Evolutionary conservation across 305 asterid species (phyloP).

Genomic region (Fraxinus xanthoxyloides): DNA sequence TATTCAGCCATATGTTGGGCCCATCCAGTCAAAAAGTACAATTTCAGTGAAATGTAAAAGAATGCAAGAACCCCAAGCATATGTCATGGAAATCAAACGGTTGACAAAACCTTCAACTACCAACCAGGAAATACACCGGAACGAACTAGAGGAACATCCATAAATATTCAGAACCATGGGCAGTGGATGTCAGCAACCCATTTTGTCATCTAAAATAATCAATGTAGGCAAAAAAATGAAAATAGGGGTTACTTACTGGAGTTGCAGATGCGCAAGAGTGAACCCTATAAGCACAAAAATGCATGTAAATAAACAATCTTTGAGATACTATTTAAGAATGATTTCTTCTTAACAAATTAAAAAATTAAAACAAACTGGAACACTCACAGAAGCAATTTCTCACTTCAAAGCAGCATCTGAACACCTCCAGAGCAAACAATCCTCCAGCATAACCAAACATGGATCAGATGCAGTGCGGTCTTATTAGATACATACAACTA

Average conservation of each 20-base stretch:
- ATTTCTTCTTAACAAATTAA: not conserved
- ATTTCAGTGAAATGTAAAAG: not conserved
- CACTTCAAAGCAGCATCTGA: constrained; percentile 54
- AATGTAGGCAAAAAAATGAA: not conserved
- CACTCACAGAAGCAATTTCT: constrained; percentile 50
- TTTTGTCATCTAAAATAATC: not conserved
- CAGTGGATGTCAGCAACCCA: constrained; percentile 2
- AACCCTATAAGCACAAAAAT: constrained; percentile 47
- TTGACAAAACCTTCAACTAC: not conserved
- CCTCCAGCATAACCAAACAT: constrained; percentile 82
- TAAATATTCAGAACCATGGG: not conserved
- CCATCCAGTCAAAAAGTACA: not conserved
- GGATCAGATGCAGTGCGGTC: constrained; percentile 60
- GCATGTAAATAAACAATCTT: constrained; percentile 28
- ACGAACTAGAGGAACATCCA: constrained; percentile 1
- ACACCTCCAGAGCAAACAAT: constrained; percentile 54
- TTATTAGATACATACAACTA: constrained; percentile 30
- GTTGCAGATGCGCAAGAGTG: constrained; percentile 28
- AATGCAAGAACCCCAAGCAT: not conserved
- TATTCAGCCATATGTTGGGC: not conserved
- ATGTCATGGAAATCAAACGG: not conserved
- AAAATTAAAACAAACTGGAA: constrained; percentile 15
- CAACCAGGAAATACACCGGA: not conserved
- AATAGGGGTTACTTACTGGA: constrained; percentile 44
- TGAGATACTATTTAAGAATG: constrained; percentile 4